These are phyloP conservation scores for Malus fusca DNA, from an alignment of 306 rosid species.

Conservation along the genomic window DNA sequence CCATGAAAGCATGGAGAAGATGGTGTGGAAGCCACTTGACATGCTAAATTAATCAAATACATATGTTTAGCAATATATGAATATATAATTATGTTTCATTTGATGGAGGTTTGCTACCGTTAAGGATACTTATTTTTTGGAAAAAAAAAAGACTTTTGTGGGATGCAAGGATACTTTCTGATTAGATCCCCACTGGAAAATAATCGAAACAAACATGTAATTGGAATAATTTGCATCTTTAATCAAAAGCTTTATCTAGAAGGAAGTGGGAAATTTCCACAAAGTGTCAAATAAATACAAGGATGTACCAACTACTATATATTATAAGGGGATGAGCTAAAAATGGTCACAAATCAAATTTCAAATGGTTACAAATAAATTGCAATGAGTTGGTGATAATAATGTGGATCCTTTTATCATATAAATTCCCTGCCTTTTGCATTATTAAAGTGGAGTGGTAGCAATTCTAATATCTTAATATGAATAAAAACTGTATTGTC, in stretches of 20 bases:
- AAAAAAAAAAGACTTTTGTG: slow-evolving; percentile 12
- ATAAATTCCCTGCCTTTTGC: too few relatives aligned
- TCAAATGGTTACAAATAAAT: slow-evolving; percentile 43
- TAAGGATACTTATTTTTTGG: slow-evolving; percentile 50
- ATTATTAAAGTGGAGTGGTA: slow-evolving; percentile 26
- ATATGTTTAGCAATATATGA: slow-evolving; percentile 8
- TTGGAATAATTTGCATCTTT: slow-evolving; percentile 9
- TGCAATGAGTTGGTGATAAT: slow-evolving; percentile 50
- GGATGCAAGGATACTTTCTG: slow-evolving; percentile 20
- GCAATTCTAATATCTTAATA: slow-evolving; percentile 28
- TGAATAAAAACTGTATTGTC: slow-evolving; percentile 17
- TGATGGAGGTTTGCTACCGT: slow-evolving; percentile 41
- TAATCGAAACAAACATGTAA: background rate
- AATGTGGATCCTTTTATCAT: slow-evolving; percentile 25
- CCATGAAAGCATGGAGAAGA: slow-evolving; percentile 17
- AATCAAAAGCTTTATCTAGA: slow-evolving; percentile 33
- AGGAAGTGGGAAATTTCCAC: slow-evolving; percentile 32
- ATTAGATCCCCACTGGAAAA: slow-evolving; percentile 31
- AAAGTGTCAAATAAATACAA: slow-evolving; percentile 4
- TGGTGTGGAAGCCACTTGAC: slow-evolving; percentile 12
- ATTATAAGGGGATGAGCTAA: slow-evolving; percentile 14
- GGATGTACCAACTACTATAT: background rate
- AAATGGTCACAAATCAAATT: slow-evolving; percentile 14
- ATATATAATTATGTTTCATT: slow-evolving; percentile 11
- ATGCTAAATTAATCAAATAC: background rate